Percentiles rank a stretch among this genome's conserved stretches.
Evolutionary conservation across 768 basidiomycete genomes (phyloP).

Genomic region (Lactarius quietus): DNA sequence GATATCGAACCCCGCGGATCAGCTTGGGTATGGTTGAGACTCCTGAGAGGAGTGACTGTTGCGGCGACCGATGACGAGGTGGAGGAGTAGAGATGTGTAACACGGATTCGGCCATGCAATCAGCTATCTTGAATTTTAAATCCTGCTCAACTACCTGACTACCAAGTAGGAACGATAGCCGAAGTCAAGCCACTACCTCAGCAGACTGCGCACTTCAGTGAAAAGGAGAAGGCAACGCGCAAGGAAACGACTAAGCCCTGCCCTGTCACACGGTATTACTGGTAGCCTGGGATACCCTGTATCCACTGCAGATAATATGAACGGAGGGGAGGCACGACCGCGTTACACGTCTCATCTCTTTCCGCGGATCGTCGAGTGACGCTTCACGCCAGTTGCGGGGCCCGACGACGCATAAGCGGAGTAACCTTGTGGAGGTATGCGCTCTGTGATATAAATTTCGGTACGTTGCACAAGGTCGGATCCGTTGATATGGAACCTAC

Average conservation of each 20-base stretch:
- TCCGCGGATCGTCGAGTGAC: background rate
- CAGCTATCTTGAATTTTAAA: background rate
- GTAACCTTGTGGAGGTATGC: background rate
- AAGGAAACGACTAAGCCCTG: background rate
- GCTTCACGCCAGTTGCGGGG: background rate
- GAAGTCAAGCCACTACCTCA: background rate
- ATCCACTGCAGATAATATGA: background rate
- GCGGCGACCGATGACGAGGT: constrained; percentile 10
- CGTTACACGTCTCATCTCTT: background rate
- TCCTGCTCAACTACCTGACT: background rate
- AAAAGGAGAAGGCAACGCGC: background rate
- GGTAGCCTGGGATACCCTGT: background rate
- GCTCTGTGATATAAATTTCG: background rate
- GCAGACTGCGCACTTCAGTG: background rate
- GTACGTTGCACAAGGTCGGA: background rate
- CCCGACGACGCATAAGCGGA: background rate
- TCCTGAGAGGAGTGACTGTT: constrained; percentile 42
- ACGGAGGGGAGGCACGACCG: background rate
- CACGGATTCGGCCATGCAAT: background rate
- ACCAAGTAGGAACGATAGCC: background rate
- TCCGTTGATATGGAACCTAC: background rate
- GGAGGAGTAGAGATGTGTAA: constrained; percentile 5
- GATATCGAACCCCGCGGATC: constrained; percentile 73
- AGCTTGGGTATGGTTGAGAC: constrained; percentile 64
- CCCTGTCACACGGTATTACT: background rate